Conservation (phyloP, 1,284 basidiomycete genomes). For the Moesziomyces sp. region DNA sequence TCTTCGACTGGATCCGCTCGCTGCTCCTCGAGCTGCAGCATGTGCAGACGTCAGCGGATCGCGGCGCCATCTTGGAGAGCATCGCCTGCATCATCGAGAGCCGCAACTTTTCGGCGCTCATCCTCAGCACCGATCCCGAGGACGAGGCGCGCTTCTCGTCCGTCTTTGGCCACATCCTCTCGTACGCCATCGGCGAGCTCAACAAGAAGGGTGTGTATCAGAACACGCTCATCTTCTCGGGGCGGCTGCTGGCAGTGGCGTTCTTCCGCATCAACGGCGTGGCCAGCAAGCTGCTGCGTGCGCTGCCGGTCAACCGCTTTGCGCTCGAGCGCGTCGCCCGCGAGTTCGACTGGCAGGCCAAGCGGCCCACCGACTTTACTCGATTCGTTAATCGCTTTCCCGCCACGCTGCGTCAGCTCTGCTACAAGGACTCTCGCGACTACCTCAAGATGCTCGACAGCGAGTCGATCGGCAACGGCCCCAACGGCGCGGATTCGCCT, state of each 20-base stretch:
- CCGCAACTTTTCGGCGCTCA: slow-evolving; percentile 53
- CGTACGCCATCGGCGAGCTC: slow-evolving; percentile 63
- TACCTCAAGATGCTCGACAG: slow-evolving; percentile 62
- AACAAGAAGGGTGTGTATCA: slow-evolving; percentile 67
- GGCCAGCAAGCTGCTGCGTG: slow-evolving; percentile 61
- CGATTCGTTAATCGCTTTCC: slow-evolving; percentile 52
- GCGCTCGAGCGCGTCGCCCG: slow-evolving; percentile 58
- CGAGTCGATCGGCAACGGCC: slow-evolving; percentile 21
- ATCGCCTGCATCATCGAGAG: slow-evolving; percentile 63
- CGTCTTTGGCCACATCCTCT: slow-evolving; percentile 59
- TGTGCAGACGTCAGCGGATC: slow-evolving; percentile 62
- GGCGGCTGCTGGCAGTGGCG: slow-evolving; percentile 58
- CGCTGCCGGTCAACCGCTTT: slow-evolving; percentile 61
- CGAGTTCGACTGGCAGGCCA: slow-evolving; percentile 56
- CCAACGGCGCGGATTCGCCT: slow-evolving; percentile 10
- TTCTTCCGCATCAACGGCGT: slow-evolving; percentile 62
- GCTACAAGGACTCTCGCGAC: slow-evolving; percentile 58
- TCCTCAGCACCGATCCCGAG: slow-evolving; percentile 44
- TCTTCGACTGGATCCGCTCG: slow-evolving; percentile 63
- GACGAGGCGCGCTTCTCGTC: slow-evolving; percentile 56
- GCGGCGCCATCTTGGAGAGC: slow-evolving; percentile 63
- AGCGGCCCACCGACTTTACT: slow-evolving; percentile 41
- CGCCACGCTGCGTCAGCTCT: slow-evolving; percentile 49
- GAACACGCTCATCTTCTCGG: slow-evolving; percentile 64
- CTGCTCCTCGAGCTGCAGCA: slow-evolving; percentile 60